Base-by-base conservation (phyloP, 352 stramenopile genomes). In the Globisporangium rhizosaccharum region DNA sequence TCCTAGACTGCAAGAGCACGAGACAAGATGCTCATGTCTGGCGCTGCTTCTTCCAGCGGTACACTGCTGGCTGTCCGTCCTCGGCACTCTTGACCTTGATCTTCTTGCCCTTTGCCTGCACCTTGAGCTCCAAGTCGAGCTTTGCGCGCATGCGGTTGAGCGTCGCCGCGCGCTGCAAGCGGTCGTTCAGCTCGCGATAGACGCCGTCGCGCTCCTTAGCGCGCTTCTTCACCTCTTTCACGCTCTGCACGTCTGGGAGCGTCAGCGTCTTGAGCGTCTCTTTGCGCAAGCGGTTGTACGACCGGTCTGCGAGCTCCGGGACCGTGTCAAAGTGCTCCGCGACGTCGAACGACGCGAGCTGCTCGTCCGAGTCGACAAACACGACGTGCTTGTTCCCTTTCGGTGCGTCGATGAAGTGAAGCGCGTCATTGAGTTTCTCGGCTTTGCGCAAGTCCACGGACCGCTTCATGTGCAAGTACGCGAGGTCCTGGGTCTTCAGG, bases 401-500 rank as follows among this genome's bases (percentile, higher is more conserved):
- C 6, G 87, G 72, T 7, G 74, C 74, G 58, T 87, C 80, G 10
- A 95, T 69, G 61, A 95, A 94, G 65, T 93, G 83, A 42, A 93
- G 66, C n/a, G 73, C 73, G 12, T 70, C 63, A 49, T 75, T 83
- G 23, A 94, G 80, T 57, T 88, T 91, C 67, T 91, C 81, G 36
- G 83, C 81, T 61, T 92, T 90, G 61, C 82, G 70, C 61, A 87
- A 58, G 54, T 94, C 83, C 59, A 94, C 67, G 18, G 72, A 83
- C 48, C 79, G 76, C 57, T 90, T 90, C 70, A 97, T 97, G 45
- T 96, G 82, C 41, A 98, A 59, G 67, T 98, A 99, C 28, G 81
- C 89, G 56, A 98, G 66, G 74, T 99, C 96, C 84, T 99, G 96
- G 63, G 90, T 97, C 79, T 99, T 99, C 62, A 99, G 88, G 50